Evolutionary conservation across 2,329 filamentous ascomycete genomes (phyloP).

Genomic region (Escovopsis sp.): DNA sequence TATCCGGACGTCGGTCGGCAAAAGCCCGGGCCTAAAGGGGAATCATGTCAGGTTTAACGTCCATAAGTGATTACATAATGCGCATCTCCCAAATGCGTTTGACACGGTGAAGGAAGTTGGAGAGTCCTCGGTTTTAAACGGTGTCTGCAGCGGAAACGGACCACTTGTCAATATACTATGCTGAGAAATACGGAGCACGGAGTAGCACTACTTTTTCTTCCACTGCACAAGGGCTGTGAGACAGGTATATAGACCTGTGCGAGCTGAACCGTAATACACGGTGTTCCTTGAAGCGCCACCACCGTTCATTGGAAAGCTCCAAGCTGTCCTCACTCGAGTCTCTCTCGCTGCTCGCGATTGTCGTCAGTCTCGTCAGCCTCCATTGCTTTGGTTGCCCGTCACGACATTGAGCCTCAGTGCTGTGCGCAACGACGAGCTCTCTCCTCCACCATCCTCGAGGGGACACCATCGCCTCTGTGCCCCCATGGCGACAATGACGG

Average conservation of each 20-base stretch:
- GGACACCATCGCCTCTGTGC: slow-evolving; percentile 16
- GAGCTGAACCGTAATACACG: too few relatives aligned
- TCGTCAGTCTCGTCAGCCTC: background rate
- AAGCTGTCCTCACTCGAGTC: slow-evolving; percentile 25
- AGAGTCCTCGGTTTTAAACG: too few relatives aligned
- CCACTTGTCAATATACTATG: background rate
- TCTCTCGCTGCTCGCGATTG: slow-evolving; percentile 2
- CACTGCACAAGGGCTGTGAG: too few relatives aligned
- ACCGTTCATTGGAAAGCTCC: slow-evolving; percentile 20
- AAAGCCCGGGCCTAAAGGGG: slow-evolving; percentile 6
- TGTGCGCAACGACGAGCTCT: slow-evolving; percentile 13
- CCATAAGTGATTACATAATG: too few relatives aligned
- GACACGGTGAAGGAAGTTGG: too few relatives aligned
- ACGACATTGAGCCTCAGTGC: slow-evolving; percentile 8
- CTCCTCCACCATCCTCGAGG: slow-evolving; percentile 17
- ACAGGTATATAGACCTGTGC: too few relatives aligned
- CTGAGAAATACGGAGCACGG: too few relatives aligned
- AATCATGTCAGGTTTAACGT: too few relatives aligned
- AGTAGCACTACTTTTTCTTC: background rate
- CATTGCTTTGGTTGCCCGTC: too few relatives aligned
- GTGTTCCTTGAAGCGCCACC: too few relatives aligned
- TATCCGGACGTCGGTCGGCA: background rate
- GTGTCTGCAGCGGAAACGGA: too few relatives aligned
- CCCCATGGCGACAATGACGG: slow-evolving; percentile 27
- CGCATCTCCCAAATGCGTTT: too few relatives aligned